Evolutionary conservation across 768 basidiomycete genomes (phyloP), one percentile per base, ranked within the genome.

Genomic region (Russula ochroleuca): DNA sequence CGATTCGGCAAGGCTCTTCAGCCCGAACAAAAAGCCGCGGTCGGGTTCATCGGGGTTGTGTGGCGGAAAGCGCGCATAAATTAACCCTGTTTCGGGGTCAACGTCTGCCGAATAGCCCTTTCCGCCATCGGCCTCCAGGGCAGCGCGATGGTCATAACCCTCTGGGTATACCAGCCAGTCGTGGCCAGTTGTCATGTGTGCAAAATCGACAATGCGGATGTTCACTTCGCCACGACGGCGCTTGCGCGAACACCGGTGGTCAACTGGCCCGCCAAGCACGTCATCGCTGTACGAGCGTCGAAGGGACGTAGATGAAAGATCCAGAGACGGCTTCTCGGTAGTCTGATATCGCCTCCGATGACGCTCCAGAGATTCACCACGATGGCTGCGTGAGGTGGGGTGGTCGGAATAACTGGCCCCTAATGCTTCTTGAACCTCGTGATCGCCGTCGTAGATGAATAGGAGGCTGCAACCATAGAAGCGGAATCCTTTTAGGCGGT

Each of bases 391-490:
- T 21, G 78, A 74, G 5, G 87, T 84, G 2, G 87, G 83, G 53
- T 86, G 80, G 66, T 92, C 91, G 50, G 82, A 76, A 7, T 81
- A 80, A 45, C 81, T 83, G 13, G 80, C 73, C 19, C 84, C 80
- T 72, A 88, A 86, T 21, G 79, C 81, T 69, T 92, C 88, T 75
- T 98, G 97, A 1, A 85, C 82, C 68, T 94, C 92, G 49, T 79
- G 81, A 72, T 98, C 95, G 47, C 97, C 97, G 72, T 99, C 97
- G 74, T 99, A 99, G 72, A 98, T 96, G 72, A 98, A 83, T 57
- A 99, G 85, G 51, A 99, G 83, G 67, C 91, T 94, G 76, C 96
- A 98, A 15, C 97, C 97, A 72, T 99, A 99, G 76, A 99, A 98
- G 54, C 97, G 86, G 77, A 92, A 99, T n/a, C 97, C 94, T 69